phyloP scores from a whole-genome alignment of 148 eudicot species.

The Nepenthes gracilis region DNA sequence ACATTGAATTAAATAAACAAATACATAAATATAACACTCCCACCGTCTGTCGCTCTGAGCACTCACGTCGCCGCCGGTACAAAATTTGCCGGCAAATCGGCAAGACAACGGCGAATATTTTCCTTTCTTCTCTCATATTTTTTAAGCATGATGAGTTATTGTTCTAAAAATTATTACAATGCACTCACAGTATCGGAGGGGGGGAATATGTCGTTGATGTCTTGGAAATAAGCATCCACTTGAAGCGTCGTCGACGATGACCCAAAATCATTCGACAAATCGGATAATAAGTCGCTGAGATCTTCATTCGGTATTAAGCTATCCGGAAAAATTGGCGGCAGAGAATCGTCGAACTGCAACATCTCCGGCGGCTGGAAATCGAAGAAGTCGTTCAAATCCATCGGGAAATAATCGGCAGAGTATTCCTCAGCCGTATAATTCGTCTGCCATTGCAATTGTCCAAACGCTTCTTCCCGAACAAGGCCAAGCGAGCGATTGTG shows the following conservation, averaged over 20 bases:
- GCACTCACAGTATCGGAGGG: slow-evolving; percentile 33
- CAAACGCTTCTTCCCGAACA: neutral
- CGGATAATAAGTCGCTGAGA: slow-evolving; percentile 18
- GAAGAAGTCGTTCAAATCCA: slow-evolving; percentile 31
- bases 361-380: slow-evolving; percentile 40
- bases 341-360: slow-evolving; percentile 13
- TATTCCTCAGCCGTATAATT: slow-evolving; percentile 3
- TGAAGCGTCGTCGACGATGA: slow-evolving; percentile 18
- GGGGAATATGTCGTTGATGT: slow-evolving; percentile 28
- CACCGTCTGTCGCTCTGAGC: too few species aligned
- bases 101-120: neutral
- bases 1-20: too few species aligned
- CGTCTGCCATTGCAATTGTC: slow-evolving; percentile 28
- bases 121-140: neutral
- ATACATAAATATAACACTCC: too few species aligned
- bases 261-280: slow-evolving; percentile 15
- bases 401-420: slow-evolving; percentile 21
- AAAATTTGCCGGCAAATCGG: neutral
- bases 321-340: slow-evolving; percentile 6
- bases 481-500: too few species aligned
- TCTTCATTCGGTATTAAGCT: slow-evolving; percentile 1
- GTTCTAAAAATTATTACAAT: slow-evolving; percentile 8
- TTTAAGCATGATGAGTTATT: too few species aligned
- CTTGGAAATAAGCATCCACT: slow-evolving; percentile 62
- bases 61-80: neutral